Evolutionary conservation across 495 filamentous ascomycete species (phyloP).

Genomic region (Aspergillus baeticus): DNA sequence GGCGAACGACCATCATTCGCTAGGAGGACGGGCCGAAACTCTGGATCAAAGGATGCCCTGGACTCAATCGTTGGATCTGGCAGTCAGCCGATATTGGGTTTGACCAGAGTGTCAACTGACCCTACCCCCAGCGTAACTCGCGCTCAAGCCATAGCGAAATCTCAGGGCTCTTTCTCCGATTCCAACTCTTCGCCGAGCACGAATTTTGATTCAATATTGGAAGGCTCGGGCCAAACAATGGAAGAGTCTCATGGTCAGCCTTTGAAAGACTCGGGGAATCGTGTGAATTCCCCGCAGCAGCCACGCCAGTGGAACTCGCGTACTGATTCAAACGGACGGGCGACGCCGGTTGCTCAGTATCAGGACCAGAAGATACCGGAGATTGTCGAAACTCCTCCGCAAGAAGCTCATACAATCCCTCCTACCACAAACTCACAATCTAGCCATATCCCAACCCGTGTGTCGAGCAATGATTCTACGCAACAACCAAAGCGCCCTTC

Average conservation of each 20-base stretch:
- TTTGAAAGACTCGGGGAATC: slow-evolving; percentile 7
- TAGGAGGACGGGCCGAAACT: slow-evolving; percentile 63
- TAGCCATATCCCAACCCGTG: slow-evolving; percentile 44
- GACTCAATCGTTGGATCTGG: slow-evolving; percentile 37
- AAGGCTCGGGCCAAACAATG: slow-evolving; percentile 26
- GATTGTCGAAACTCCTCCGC: slow-evolving; percentile 67
- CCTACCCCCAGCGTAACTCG: slow-evolving; percentile 51
- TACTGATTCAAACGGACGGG: slow-evolving; percentile 46
- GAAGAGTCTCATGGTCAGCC: slow-evolving; percentile 10
- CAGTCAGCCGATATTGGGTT: slow-evolving; percentile 53
- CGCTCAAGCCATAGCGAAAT: slow-evolving; percentile 24
- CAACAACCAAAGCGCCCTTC: slow-evolving; percentile 26
- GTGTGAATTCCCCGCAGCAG: slow-evolving; percentile 26
- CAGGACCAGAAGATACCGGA: slow-evolving; percentile 54
- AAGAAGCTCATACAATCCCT: slow-evolving; percentile 29
- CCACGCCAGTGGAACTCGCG: slow-evolving; percentile 44
- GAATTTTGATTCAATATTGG: slow-evolving; percentile 29
- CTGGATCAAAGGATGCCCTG: slow-evolving; percentile 58
- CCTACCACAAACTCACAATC: slow-evolving; percentile 27
- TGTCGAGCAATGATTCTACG: slow-evolving; percentile 53
- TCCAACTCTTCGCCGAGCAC: slow-evolving; percentile 23
- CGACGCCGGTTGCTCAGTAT: slow-evolving; percentile 37
- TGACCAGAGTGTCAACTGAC: slow-evolving; percentile 74
- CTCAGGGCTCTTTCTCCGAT: slow-evolving; percentile 22
- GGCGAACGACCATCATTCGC: slow-evolving; percentile 75